Percentiles rank a stretch among this genome's conserved stretches.
Evolutionary conservation across 2,329 filamentous ascomycete genomes (phyloP).

Genomic region (Ophiocordyceps robertsii): DNA sequence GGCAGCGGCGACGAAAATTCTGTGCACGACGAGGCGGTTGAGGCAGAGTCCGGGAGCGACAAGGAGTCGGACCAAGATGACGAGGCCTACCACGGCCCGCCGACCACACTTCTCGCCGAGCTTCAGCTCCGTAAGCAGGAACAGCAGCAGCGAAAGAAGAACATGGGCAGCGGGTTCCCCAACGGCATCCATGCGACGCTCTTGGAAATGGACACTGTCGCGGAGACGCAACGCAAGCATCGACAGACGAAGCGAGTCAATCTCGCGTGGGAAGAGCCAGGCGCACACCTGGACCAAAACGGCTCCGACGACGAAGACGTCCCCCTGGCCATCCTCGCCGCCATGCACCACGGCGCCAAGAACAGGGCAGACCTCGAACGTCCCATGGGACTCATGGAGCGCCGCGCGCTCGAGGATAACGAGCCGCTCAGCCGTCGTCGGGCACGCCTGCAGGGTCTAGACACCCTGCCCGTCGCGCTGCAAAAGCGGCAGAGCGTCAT

Average conservation of each 20-base stretch:
- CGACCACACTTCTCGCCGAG: constrained; percentile 85
- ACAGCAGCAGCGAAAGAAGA: constrained; percentile 60
- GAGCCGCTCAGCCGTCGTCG: constrained; percentile 73
- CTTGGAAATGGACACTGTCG: constrained; percentile 79
- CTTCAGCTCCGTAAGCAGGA: constrained; percentile 83
- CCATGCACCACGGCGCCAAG: constrained; percentile 38
- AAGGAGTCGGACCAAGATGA: constrained; percentile 29
- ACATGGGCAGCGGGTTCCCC: constrained; percentile 45
- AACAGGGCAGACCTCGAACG: constrained; percentile 43
- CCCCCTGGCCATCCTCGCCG: constrained; percentile 68
- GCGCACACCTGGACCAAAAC: constrained; percentile 28
- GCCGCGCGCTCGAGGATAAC: constrained; percentile 77
- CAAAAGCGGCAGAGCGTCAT: constrained; percentile 31
- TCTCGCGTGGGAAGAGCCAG: constrained; percentile 76
- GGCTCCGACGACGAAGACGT: constrained; percentile 67
- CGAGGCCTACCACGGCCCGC: constrained; percentile 51
- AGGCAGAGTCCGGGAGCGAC: constrained; percentile 19
- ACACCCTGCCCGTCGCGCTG: constrained; percentile 27
- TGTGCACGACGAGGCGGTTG: neutral
- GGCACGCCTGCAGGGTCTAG: constrained; percentile 56
- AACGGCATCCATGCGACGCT: constrained; percentile 85
- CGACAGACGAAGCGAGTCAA: constrained; percentile 66
- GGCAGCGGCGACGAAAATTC: constrained; percentile 4
- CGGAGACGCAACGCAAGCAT: constrained; percentile 66
- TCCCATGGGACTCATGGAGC: constrained; percentile 65